These are phyloP conservation scores for Irpex sp. DNA, from an alignment of 1,284 basidiomycete genomes.

Conservation along the genomic window DNA sequence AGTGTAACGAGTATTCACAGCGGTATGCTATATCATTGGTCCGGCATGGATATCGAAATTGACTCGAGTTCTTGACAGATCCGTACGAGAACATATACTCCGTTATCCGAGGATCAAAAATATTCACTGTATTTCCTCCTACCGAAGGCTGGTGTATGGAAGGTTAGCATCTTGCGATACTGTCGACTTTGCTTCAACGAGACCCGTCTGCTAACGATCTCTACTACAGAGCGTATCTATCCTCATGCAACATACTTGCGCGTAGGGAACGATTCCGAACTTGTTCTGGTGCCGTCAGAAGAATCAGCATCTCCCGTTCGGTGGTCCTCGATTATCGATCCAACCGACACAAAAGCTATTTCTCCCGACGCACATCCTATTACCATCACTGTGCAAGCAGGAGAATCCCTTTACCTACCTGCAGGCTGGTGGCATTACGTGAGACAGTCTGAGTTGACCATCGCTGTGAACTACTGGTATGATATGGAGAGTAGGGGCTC, in stretches of 20 bases:
- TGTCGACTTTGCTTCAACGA: slow-evolving; percentile 6
- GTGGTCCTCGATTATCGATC: slow-evolving; percentile 72
- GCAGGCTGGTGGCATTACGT: slow-evolving; percentile 92
- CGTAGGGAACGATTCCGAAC: slow-evolving; percentile 23
- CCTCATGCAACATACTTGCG: slow-evolving; percentile 66
- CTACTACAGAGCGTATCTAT: slow-evolving; percentile 53
- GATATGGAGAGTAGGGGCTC: slow-evolving; percentile 69
- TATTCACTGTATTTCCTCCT: slow-evolving; percentile 81
- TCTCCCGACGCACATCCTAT: slow-evolving; percentile 56
- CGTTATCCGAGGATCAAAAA: slow-evolving; percentile 78
- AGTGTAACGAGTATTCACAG: slow-evolving; percentile 84
- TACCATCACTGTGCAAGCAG: slow-evolving; percentile 56
- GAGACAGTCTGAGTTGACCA: slow-evolving; percentile 52
- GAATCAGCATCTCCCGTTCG: slow-evolving; percentile 40
- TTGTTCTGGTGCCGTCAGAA: slow-evolving; percentile 43
- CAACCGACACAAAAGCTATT: slow-evolving; percentile 38
- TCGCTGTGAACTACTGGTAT: slow-evolving; percentile 90
- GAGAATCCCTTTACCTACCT: slow-evolving; percentile 85
- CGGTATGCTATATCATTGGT: slow-evolving; percentile 38
- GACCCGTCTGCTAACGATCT: slow-evolving; percentile 1
- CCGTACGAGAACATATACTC: slow-evolving; percentile 92
- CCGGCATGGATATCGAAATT: neutral
- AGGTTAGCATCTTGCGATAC: slow-evolving; percentile 42
- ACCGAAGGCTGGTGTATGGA: slow-evolving; percentile 79
- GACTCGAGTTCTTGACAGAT: slow-evolving; percentile 38